Percentiles rank a stretch among this genome's conserved stretches.
phyloP scores from a whole-genome alignment of 192 early-diverging fungal genomes.

The Borealophlyctis nickersoniae region DNA sequence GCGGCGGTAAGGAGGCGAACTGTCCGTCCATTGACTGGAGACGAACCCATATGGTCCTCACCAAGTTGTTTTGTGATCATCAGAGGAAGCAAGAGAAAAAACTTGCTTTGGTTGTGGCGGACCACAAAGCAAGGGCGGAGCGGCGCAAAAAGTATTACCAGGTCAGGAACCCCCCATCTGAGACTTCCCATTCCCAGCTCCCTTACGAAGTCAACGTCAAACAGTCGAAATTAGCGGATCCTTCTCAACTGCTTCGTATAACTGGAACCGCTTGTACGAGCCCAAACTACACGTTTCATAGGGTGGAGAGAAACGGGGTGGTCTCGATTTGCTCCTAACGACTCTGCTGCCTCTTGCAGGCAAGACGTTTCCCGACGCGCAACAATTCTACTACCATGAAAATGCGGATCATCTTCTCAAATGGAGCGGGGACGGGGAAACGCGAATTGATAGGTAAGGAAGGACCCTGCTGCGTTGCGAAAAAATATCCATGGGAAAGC shows the following conservation, averaged over 20 bases:
- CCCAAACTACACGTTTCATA: slow-evolving; percentile 4
- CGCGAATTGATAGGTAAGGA: slow-evolving; percentile 43
- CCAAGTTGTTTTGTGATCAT: not conserved
- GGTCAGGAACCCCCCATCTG: slow-evolving; percentile 29
- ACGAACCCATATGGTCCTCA: too few relatives aligned
- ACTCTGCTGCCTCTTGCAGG: slow-evolving; percentile 12
- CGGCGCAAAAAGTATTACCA: slow-evolving; percentile 44
- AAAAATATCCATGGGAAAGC: not conserved
- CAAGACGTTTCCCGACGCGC: slow-evolving; percentile 48
- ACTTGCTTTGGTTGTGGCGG: slow-evolving; percentile 35
- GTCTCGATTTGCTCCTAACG: slow-evolving; percentile 22
- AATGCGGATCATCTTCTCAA: slow-evolving; percentile 49
- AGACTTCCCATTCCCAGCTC: not conserved
- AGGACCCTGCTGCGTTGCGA: too few relatives aligned
- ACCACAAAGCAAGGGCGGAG: slow-evolving; percentile 51
- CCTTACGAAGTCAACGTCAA: not conserved
- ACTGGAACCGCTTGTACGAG: slow-evolving; percentile 31
- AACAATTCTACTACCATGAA: slow-evolving; percentile 53
- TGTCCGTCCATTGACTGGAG: not conserved
- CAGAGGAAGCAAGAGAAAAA: slow-evolving; percentile 38
- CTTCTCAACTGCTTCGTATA: slow-evolving; percentile 39
- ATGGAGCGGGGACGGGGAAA: slow-evolving; percentile 49
- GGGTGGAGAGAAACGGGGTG: too few relatives aligned
- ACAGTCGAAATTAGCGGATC: slow-evolving; percentile 25
- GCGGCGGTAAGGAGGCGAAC: slow-evolving; percentile 9